These are phyloP conservation scores for Blastobotrys mokoenaii DNA, from an alignment of 805 yeast genomes.

Conservation along the genomic window DNA sequence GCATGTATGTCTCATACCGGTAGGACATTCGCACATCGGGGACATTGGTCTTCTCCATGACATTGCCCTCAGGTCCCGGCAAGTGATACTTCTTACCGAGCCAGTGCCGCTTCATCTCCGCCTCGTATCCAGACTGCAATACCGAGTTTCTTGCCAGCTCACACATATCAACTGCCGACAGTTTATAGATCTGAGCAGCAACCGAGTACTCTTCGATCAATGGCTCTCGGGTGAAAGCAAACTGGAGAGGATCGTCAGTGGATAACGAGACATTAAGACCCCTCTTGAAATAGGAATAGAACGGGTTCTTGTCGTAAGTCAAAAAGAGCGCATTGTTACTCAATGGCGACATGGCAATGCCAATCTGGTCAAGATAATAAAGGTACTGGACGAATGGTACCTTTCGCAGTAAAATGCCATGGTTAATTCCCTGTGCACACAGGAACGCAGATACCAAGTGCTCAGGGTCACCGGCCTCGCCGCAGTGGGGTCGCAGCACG, in stretches of 20 bases:
- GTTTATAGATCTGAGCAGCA: constrained; percentile 94
- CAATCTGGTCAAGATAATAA: constrained; percentile 89
- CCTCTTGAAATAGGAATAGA: constrained; percentile 79
- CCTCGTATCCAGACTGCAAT: constrained; percentile 89
- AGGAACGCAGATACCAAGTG: constrained; percentile 86
- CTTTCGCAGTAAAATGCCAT: constrained; percentile 88
- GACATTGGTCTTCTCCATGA: constrained; percentile 88
- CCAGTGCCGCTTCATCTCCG: constrained; percentile 84
- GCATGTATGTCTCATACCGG: constrained; percentile 76
- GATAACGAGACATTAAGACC: constrained; percentile 93
- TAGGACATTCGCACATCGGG: constrained; percentile 82
- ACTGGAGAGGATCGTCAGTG: constrained; percentile 96
- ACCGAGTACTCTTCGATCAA: constrained; percentile 95
- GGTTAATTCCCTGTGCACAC: constrained; percentile 87
- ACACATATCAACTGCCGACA: constrained; percentile 94
- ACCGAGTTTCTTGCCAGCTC: constrained; percentile 93
- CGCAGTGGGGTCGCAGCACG: constrained; percentile 95
- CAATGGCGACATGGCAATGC: constrained; percentile 96
- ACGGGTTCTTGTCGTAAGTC: constrained; percentile 95
- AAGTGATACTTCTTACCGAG: constrained; percentile 50
- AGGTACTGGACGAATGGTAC: constrained; percentile 92
- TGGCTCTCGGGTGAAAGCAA: constrained; percentile 94
- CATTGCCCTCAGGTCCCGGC: constrained; percentile 72
- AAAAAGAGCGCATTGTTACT: constrained; percentile 93
- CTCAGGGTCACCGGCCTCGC: constrained; percentile 99